Percentiles rank a stretch among this genome's conserved stretches.
phyloP scores from a whole-genome alignment of 2,329 filamentous ascomycete species.

The Microsporum audouinii region DNA sequence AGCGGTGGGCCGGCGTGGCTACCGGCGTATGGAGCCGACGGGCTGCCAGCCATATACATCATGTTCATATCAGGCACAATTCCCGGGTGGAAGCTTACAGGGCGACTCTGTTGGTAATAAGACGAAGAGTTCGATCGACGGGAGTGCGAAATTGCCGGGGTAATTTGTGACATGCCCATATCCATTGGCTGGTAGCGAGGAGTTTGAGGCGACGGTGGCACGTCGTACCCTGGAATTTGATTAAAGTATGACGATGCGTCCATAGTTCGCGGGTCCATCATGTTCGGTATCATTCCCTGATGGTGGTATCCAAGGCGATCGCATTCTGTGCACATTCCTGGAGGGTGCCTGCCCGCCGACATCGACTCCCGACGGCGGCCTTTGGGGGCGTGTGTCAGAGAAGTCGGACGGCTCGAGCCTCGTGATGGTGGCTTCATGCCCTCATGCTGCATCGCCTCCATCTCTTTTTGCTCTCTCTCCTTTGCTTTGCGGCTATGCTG shows the following conservation, averaged over 20 bases:
- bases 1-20: slow-evolving; percentile 28
- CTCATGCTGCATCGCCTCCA: slow-evolving; percentile 23
- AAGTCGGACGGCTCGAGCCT: slow-evolving; percentile 21
- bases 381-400: slow-evolving; percentile 24
- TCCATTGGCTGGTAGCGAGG: slow-evolving; percentile 21
- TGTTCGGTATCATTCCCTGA: slow-evolving; percentile 9
- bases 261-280: slow-evolving; percentile 23
- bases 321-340: slow-evolving; percentile 27
- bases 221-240: slow-evolving; percentile 16
- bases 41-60: slow-evolving; percentile 20
- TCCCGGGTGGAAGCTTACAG: slow-evolving; percentile 30
- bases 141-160: slow-evolving; percentile 20
- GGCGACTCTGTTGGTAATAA: slow-evolving; percentile 28
- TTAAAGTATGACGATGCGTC: slow-evolving; percentile 21
- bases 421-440: slow-evolving; percentile 28
- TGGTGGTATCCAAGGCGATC: slow-evolving; percentile 27
- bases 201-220: slow-evolving; percentile 19
- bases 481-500: slow-evolving; percentile 9
- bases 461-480: slow-evolving; percentile 11
- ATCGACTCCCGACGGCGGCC: slow-evolving; percentile 23
- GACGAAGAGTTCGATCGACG: slow-evolving; percentile 22
- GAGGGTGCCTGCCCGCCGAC: slow-evolving; percentile 19
- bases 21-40: slow-evolving; percentile 7
- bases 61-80: slow-evolving; percentile 23
- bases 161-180: slow-evolving; percentile 14